phyloP scores from a whole-genome alignment of 495 filamentous ascomycete species.

The Staphylotrichum tortipilum region DNA sequence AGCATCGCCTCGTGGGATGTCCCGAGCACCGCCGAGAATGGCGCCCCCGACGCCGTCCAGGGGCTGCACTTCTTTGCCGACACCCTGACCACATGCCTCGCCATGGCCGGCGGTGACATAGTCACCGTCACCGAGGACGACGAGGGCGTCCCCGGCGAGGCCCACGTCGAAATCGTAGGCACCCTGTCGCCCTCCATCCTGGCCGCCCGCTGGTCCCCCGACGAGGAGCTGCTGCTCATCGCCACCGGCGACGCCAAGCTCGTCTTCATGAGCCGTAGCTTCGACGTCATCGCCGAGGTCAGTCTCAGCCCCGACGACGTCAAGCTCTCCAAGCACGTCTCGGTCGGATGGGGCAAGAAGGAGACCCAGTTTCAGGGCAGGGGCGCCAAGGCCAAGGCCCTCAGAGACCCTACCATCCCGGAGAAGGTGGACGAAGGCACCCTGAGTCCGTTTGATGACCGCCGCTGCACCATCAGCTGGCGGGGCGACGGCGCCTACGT shows the following conservation, averaged over 20 bases:
- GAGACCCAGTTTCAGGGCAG: slow-evolving; percentile 97
- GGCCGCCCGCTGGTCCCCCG: slow-evolving; percentile 87
- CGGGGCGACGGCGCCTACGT: slow-evolving; percentile 89
- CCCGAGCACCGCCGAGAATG: slow-evolving; percentile 58
- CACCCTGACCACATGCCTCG: slow-evolving; percentile 62
- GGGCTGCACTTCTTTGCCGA: slow-evolving; percentile 79
- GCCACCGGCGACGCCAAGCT: slow-evolving; percentile 70
- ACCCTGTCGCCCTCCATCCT: slow-evolving; percentile 87
- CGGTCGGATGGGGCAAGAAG: slow-evolving; percentile 95
- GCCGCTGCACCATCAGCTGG: slow-evolving; percentile 70
- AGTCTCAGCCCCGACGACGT: slow-evolving; percentile 67
- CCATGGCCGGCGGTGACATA: slow-evolving; percentile 88
- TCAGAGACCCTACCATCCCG: slow-evolving; percentile 88
- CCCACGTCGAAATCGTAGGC: slow-evolving; percentile 84
- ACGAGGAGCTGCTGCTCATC: slow-evolving; percentile 82
- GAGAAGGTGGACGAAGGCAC: slow-evolving; percentile 83
- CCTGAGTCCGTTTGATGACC: slow-evolving; percentile 63
- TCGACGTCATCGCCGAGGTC: slow-evolving; percentile 71
- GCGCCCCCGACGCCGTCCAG: slow-evolving; percentile 61
- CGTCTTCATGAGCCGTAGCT: slow-evolving; percentile 85
- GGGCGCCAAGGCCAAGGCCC: slow-evolving; percentile 79
- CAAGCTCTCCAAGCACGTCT: slow-evolving; percentile 86
- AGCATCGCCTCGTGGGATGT: slow-evolving; percentile 81
- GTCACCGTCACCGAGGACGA: slow-evolving; percentile 72
- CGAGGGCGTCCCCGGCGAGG: slow-evolving; percentile 46